Evolutionary conservation across 148 eudicot genomes (phyloP).

Genomic region (Tetragonia tetragonoides): DNA sequence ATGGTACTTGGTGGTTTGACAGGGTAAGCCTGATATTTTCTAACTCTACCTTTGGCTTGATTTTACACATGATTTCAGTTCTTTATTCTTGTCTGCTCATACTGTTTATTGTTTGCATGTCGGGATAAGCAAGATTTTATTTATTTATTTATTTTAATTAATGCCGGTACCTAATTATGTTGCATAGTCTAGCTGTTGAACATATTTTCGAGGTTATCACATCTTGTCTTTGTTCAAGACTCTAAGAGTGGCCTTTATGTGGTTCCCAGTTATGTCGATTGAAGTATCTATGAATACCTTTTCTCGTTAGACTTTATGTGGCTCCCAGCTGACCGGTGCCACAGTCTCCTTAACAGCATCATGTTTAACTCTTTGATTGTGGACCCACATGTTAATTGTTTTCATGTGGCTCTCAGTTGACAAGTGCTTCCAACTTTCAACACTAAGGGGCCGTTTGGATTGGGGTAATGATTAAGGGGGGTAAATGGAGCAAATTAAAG

Average conservation of each 20-base stretch:
- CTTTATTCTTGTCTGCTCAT: background rate
- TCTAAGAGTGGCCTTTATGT: background rate
- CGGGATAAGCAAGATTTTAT: background rate
- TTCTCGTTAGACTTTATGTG: too few species aligned
- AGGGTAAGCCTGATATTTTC: conserved; percentile 18
- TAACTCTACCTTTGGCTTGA: background rate
- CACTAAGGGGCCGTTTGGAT: too few species aligned
- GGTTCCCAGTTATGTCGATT: too few species aligned
- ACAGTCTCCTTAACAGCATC: background rate
- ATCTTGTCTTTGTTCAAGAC: background rate
- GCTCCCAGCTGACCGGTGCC: background rate
- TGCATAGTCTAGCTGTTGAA: background rate
- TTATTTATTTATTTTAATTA: background rate
- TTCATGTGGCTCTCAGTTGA: background rate
- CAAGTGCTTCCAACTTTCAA: background rate
- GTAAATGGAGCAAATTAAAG: too few species aligned
- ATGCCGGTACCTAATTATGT: background rate
- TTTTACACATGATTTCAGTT: background rate
- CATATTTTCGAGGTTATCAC: background rate
- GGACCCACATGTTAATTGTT: background rate
- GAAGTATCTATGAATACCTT: background rate
- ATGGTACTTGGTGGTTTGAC: conserved; percentile 16
- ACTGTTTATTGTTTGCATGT: background rate
- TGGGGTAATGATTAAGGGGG: too few species aligned
- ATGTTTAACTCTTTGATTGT: background rate